phyloP scores from a whole-genome alignment of 2,329 filamentous ascomycete genomes.

The Chrysosporium queenslandicum region DNA sequence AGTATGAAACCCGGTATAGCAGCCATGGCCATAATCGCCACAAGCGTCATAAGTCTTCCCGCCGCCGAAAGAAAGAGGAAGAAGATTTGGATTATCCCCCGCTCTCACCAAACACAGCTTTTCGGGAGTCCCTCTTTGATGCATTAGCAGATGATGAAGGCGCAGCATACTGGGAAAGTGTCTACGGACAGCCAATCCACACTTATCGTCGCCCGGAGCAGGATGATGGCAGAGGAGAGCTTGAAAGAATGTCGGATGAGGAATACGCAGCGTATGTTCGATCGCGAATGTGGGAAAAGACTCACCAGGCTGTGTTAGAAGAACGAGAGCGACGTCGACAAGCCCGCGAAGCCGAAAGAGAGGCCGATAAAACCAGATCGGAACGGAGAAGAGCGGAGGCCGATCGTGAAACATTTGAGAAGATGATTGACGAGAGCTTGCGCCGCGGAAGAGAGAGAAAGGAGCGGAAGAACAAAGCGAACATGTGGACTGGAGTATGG shows the following conservation, averaged over 20 bases:
- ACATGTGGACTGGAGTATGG: conserved; percentile 51
- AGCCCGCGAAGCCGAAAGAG: conserved; percentile 41
- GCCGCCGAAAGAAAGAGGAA: background rate
- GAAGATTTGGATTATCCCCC: conserved; percentile 12
- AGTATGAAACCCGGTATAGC: conserved; percentile 16
- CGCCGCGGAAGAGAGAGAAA: conserved; percentile 56
- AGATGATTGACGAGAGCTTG: conserved; percentile 60
- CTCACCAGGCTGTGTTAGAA: conserved; percentile 70
- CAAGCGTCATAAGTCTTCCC: conserved; percentile 23
- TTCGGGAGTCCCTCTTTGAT: conserved; percentile 90
- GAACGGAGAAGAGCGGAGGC: conserved; percentile 21
- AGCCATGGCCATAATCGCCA: conserved; percentile 20
- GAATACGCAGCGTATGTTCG: conserved; percentile 83
- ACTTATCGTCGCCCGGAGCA: conserved; percentile 52
- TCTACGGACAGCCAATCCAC: conserved; percentile 95
- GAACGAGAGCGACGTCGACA: conserved; percentile 57
- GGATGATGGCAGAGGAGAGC: conserved; percentile 42
- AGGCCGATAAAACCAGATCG: conserved; percentile 28
- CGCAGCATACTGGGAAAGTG: conserved; percentile 84
- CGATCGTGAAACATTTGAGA: conserved; percentile 40
- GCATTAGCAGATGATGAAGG: conserved; percentile 95
- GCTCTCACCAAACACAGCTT: conserved; percentile 63
- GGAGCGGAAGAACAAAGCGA: conserved; percentile 35
- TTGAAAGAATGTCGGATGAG: conserved; percentile 85
- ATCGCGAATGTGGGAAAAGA: conserved; percentile 90